These are phyloP conservation scores for Arabidopsis arenosa DNA, from an alignment of 345 rosid genomes.

Conservation along the genomic window DNA sequence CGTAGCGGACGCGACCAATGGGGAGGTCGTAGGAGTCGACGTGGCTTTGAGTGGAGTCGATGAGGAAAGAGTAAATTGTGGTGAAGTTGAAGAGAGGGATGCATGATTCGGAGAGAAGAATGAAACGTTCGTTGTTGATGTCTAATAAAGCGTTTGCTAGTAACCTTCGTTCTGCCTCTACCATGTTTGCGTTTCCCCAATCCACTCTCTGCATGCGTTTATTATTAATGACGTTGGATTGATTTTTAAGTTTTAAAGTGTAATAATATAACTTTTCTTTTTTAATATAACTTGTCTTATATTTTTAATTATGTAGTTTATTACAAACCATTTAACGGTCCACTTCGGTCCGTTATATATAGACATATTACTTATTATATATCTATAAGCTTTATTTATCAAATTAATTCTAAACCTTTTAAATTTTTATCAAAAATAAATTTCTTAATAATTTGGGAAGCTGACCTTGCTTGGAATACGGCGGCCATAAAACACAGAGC, in stretches of 20 bases:
- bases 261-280: no score
- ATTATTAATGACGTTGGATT: slow-evolving; percentile 7
- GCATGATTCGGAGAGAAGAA: slow-evolving; percentile 82
- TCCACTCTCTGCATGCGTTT: slow-evolving; percentile 55
- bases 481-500: slow-evolving; percentile 63
- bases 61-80: slow-evolving; percentile 61
- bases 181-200: slow-evolving; percentile 80
- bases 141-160: slow-evolving; percentile 80
- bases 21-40: slow-evolving; percentile 64
- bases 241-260: not conserved
- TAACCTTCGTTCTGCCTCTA: slow-evolving; percentile 84
- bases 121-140: slow-evolving; percentile 66
- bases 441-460: not conserved
- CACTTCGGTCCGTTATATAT: no score
- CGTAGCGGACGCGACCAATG: slow-evolving; percentile 69
- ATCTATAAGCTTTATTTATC: no score
- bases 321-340: no score
- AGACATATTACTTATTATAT: no score
- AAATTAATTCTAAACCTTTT: no score
- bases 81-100: slow-evolving; percentile 86
- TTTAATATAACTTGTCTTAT: no score
- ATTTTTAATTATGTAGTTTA: no score
- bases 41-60: slow-evolving; percentile 53
- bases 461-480: slow-evolving; percentile 81
- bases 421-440: no score